Evolutionary conservation across 352 stramenopile genomes (phyloP), one percentile per base, ranked within the genome.

Genomic region (Globisporangium viniferum): DNA sequence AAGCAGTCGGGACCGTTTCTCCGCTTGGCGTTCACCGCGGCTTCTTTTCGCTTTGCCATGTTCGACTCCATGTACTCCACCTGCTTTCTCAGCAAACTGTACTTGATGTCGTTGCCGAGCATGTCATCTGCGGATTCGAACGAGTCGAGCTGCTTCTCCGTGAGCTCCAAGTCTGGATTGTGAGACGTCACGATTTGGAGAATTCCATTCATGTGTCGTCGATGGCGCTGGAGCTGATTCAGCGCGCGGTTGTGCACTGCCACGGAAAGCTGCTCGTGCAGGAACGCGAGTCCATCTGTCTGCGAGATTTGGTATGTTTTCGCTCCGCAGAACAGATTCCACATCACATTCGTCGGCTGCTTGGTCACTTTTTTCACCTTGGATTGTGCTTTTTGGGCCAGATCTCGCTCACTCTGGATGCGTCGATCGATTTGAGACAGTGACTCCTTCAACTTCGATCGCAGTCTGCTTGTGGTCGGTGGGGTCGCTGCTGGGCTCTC

Each of bases 221-320:
- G 81, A 58, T 94, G 84, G n/a, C 88, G 84, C 49, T 90, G 81
- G 39, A 95, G 72, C 58, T 94, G 88, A 62, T 95, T 95, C 48
- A 94, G 64, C 7, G 81, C 81, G 31, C 88, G 82, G 36, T 90
- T 83, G 61, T 90, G 87, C 15, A 84, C 69, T 9, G 82, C 74
- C 20, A 91, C 67, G 0, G 80, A 72, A 2, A 95, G 68, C 33
- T 81, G 75, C 29, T 90, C 83, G 22, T 77, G 81, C 56, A 95
- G 64, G 33, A 84, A 78, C 0, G 75, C 51, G 12, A 94, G 61
- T 0, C 86, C 86, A 64, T 95, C 88, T 3, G 73, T 79, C 61
- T 79, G 71, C 46, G 75, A 67, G 0, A 69, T 56, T 55, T 62
- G 62, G 0, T 67, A 69, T 14, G 76, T 79, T 22, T 73, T 63